Conservation (phyloP, 306 rosid species). For the Rubus idaeus region DNA sequence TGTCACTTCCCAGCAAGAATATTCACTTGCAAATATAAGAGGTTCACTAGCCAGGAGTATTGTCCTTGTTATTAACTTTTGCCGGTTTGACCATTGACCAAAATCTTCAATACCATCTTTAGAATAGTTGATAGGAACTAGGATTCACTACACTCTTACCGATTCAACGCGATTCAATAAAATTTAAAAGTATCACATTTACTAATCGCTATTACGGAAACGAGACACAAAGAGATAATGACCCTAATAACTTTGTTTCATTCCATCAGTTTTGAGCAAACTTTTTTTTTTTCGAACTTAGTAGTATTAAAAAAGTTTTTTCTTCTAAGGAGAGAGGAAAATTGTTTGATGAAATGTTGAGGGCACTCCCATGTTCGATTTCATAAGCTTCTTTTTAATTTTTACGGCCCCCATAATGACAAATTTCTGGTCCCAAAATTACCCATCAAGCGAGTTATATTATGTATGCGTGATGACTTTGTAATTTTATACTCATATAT, state of each 20-base stretch:
- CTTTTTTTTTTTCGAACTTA: too few relatives aligned
- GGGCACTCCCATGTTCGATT: too few relatives aligned
- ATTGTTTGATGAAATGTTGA: too few relatives aligned
- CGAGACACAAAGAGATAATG: neutral
- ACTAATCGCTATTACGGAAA: neutral
- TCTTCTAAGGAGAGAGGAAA: too few relatives aligned
- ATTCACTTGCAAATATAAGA: slow-evolving; percentile 1
- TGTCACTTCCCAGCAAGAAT: neutral
- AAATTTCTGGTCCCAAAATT: neutral
- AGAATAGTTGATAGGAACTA: neutral
- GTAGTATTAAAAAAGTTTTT: too few relatives aligned
- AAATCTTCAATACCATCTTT: neutral
- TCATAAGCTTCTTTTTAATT: too few relatives aligned
- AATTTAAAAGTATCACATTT: neutral
- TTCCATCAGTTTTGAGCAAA: neutral
- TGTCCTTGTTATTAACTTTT: slow-evolving; percentile 5
- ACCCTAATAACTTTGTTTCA: neutral
- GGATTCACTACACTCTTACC: neutral
- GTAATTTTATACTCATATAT: neutral
- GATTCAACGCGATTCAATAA: neutral
- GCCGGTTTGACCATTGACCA: slow-evolving; percentile 10
- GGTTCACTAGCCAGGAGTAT: slow-evolving; percentile 11
- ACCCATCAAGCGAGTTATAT: neutral
- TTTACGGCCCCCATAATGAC: too few relatives aligned
- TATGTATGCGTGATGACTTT: neutral